These are phyloP conservation scores for Stygiomarasmius scandens DNA, from an alignment of 1,284 basidiomycete genomes.

Conservation along the genomic window DNA sequence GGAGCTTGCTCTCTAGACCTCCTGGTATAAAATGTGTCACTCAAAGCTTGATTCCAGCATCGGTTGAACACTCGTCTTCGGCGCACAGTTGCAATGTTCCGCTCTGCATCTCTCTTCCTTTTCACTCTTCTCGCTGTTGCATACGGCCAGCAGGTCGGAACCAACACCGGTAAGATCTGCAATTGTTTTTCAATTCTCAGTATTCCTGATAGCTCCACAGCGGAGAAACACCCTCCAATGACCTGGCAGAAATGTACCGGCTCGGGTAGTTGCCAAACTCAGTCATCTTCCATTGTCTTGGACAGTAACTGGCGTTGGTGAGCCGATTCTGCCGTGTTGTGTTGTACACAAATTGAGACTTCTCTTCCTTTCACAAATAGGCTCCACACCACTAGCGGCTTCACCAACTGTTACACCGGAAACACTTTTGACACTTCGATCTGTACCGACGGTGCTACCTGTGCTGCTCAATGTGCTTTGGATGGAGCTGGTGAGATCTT, in stretches of 20 bases:
- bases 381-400: slow-evolving; percentile 23
- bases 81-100: slow-evolving; percentile 1
- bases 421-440: slow-evolving; percentile 37
- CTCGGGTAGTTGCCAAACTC: slow-evolving; percentile 32
- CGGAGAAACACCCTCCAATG: slow-evolving; percentile 40
- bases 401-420: slow-evolving; percentile 45
- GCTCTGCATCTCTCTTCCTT: slow-evolving; percentile 21
- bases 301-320: slow-evolving; percentile 44
- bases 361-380: neutral
- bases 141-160: slow-evolving; percentile 40
- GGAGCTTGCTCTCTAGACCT: too few relatives aligned
- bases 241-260: slow-evolving; percentile 34
- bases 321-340: neutral
- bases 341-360: neutral
- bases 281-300: slow-evolving; percentile 30
- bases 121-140: slow-evolving; percentile 30
- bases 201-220: slow-evolving; percentile 1
- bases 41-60: too few relatives aligned
- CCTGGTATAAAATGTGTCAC: too few relatives aligned
- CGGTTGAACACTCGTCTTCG: neutral
- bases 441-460: slow-evolving; percentile 37
- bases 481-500: slow-evolving; percentile 45
- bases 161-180: slow-evolving; percentile 17
- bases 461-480: slow-evolving; percentile 43
- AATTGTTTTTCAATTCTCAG: too few relatives aligned